Conservation (phyloP, 2,329 filamentous ascomycete species). For the Clonostachys sp. region DNA sequence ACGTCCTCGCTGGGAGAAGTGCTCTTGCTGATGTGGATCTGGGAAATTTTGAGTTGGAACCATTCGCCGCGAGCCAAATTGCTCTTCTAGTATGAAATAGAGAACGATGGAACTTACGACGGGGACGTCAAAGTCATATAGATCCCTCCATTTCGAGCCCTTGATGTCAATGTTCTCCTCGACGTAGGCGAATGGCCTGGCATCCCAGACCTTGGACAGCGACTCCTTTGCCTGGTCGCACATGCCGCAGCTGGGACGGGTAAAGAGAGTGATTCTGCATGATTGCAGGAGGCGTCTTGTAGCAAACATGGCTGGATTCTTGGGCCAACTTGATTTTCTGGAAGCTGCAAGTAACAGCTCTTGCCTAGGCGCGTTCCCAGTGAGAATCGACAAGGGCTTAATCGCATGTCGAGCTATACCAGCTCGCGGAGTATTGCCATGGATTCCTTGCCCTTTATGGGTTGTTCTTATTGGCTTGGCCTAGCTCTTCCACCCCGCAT, state of each 20-base stretch:
- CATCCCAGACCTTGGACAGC: constrained; percentile 63
- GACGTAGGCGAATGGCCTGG: constrained; percentile 60
- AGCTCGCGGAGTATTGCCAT: no score
- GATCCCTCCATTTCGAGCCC: constrained; percentile 61
- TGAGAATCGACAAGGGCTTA: no score
- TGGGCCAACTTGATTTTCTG: no score
- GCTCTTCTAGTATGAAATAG: not conserved
- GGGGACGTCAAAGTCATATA: constrained; percentile 80
- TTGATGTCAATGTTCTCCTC: constrained; percentile 67
- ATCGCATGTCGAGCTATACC: no score
- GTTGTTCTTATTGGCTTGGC: no score
- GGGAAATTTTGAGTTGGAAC: no score
- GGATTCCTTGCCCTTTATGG: no score
- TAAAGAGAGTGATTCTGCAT: constrained; percentile 71
- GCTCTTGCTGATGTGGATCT: constrained; percentile 61
- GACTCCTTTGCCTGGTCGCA: constrained; percentile 65
- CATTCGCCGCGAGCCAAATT: no score
- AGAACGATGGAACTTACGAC: constrained; percentile 49
- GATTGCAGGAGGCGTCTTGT: constrained; percentile 45
- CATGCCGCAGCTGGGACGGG: constrained; percentile 65
- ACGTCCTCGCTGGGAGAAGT: constrained; percentile 45
- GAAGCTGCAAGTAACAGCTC: no score
- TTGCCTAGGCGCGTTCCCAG: no score
- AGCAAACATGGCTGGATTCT: constrained; percentile 36
- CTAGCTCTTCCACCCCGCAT: not conserved